Conservation (phyloP, 768 basidiomycete genomes). For the Lactarius hatsudake region DNA sequence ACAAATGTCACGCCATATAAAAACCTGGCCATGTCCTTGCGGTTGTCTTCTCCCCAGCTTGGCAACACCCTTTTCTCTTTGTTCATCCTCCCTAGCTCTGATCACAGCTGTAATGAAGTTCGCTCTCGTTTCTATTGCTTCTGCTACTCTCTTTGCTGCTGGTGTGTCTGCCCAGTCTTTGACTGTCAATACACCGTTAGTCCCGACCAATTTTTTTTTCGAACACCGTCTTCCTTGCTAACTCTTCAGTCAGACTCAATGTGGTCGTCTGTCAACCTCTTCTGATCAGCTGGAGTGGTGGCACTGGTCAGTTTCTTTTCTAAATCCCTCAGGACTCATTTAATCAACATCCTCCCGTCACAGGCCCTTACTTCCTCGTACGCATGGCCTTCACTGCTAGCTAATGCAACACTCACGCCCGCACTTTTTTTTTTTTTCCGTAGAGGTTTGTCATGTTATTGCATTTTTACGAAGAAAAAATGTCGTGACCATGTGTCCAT, state of each 20-base stretch:
- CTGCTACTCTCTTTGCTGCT: slow-evolving; percentile 42
- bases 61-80: slow-evolving; percentile 32
- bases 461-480: not conserved
- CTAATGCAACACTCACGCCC: not conserved
- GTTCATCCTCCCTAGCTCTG: slow-evolving; percentile 27
- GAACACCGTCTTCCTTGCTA: slow-evolving; percentile 14
- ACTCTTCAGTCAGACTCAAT: slow-evolving; percentile 37
- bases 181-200: slow-evolving; percentile 72
- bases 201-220: slow-evolving; percentile 18
- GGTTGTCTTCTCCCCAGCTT: slow-evolving; percentile 32
- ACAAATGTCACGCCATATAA: slow-evolving; percentile 21
- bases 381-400: slow-evolving; percentile 31
- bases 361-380: slow-evolving; percentile 68
- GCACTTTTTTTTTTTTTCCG: not conserved
- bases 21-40: slow-evolving; percentile 12
- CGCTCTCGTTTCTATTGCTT: slow-evolving; percentile 37
- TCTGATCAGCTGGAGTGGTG: slow-evolving; percentile 53
- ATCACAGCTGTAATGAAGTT: slow-evolving; percentile 46
- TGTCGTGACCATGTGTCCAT: not conserved
- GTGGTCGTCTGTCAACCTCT: slow-evolving; percentile 58
- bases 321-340: not conserved
- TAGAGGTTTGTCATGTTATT: slow-evolving; percentile 39
- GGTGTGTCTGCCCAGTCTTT: slow-evolving; percentile 46
- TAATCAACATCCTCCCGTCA: slow-evolving; percentile 17
- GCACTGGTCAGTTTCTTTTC: slow-evolving; percentile 37